Base-by-base conservation (phyloP, 805 yeast species). In the Kluyveromyces dobzhanskii region DNA sequence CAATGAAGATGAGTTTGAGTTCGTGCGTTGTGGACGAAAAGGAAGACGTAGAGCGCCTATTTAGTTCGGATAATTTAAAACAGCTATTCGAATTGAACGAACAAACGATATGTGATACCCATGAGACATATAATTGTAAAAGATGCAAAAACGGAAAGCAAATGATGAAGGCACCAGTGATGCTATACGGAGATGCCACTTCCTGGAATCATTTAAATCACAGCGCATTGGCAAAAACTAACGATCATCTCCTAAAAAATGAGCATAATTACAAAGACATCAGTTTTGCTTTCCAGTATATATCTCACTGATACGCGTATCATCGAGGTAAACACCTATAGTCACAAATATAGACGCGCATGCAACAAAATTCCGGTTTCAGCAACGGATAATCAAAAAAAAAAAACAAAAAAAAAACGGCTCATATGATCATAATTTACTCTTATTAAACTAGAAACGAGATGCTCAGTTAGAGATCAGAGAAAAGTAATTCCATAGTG, bases 21-120 rank as follows among this genome's bases (percentile, higher is more conserved):
- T 85, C 97, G 1, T 87, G 96, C 64, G 98, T 92, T 23, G 98
- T 92, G 32, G 98, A 92, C 62, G 95, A 90, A 40, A 86, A 85
- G 44, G 94, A 85, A 46, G 97, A 88, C 48, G 97, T 90, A 21
- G 98, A 92, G 54, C 67, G 98, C 43, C 69, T 86, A 36, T 92
- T 88, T 57, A 82, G 94, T 34, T 75, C 88, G 13, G 96, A 86
- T 49, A 78, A 75, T 57, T 67, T 92, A 47, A 73, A 76, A 43
- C 80, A 80, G 51, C 68, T 92, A 48, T 92, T 92, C 54, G 71
- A 76, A 48, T 85, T 73, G 51, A 73, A 81, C 44, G 71, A 71
- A 7, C 62, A 75, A 6, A 83, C 95, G 0, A 56, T 67, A 2
- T 87, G 94, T 54, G 95, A 90, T 48, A 92, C 98, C 0, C 98